Percentiles rank a stretch among this genome's conserved stretches.
Evolutionary conservation across 169 alveolate genomes (phyloP).

Genomic region (Eimeria necatrix): DNA sequence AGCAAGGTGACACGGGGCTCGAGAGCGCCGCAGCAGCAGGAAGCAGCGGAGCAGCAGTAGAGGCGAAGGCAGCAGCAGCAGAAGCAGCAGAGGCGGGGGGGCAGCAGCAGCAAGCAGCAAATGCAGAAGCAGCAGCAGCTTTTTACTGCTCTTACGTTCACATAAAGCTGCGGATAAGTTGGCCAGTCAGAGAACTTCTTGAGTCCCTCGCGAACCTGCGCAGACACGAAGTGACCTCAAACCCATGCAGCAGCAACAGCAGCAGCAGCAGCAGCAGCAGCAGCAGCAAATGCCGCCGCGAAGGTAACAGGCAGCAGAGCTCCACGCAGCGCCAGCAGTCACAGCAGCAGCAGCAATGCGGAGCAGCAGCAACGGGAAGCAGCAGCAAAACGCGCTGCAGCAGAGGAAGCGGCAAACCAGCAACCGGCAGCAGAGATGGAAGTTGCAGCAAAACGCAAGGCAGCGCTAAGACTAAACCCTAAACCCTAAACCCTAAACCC

Average conservation of each 20-base stretch:
- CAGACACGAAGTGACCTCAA: neutral
- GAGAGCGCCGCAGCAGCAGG: neutral
- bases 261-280: conserved; percentile 9
- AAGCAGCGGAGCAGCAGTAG: too few relatives aligned
- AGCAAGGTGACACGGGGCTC: neutral
- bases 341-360: too few relatives aligned
- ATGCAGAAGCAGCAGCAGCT: neutral
- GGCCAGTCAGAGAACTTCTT: conserved; percentile 78
- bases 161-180: conserved; percentile 78
- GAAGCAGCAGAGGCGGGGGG: too few relatives aligned
- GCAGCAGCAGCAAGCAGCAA: too few relatives aligned
- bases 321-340: neutral
- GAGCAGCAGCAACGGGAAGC: neutral
- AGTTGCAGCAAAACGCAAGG: neutral
- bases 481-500: conserved; percentile 28
- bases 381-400: neutral
- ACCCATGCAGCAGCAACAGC: neutral
- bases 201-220: conserved; percentile 66
- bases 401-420: neutral
- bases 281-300: neutral
- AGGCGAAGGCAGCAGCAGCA: too few relatives aligned
- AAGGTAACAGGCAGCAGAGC: neutral
- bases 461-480: neutral
- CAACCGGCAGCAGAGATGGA: neutral
- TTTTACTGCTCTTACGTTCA: conserved; percentile 10